Evolutionary conservation across 2,329 filamentous ascomycete species (phyloP).

Genomic region (Cladorrhinum sp.): DNA sequence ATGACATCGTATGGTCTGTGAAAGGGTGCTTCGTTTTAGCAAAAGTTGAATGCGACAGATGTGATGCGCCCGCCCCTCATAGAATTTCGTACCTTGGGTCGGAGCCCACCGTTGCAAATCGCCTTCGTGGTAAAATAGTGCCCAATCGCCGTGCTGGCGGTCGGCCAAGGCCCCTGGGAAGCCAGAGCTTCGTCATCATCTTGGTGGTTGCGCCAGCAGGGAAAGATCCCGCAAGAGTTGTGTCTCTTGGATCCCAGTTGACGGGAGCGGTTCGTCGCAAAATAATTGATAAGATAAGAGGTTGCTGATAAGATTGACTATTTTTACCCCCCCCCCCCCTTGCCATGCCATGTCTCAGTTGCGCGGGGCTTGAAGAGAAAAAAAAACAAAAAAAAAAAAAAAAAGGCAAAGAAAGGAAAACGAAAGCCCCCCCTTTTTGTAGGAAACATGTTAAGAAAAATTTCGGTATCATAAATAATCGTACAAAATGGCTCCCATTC

Average conservation of each 20-base stretch:
- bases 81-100: conserved; percentile 19
- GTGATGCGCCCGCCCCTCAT: background rate
- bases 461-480: conserved; percentile 10
- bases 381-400: background rate
- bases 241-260: background rate
- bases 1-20: conserved; percentile 79
- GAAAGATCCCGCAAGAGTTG: background rate
- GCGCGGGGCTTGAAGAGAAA: background rate
- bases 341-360: background rate
- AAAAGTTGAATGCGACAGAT: background rate
- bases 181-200: conserved; percentile 24
- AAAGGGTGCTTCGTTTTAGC: background rate
- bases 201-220: background rate
- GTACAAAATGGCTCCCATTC: conserved; percentile 1
- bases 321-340: conserved; percentile 2
- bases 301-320: conserved; percentile 9
- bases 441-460: background rate
- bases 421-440: background rate
- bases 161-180: conserved; percentile 22
- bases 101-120: conserved; percentile 24
- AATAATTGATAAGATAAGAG: conserved; percentile 8
- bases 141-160: conserved; percentile 10
- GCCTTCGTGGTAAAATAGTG: conserved; percentile 9
- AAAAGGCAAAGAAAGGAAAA: background rate
- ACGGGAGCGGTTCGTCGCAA: background rate